phyloP scores from a whole-genome alignment of 139 green algal genomes.

The Chlorella sp. region DNA sequence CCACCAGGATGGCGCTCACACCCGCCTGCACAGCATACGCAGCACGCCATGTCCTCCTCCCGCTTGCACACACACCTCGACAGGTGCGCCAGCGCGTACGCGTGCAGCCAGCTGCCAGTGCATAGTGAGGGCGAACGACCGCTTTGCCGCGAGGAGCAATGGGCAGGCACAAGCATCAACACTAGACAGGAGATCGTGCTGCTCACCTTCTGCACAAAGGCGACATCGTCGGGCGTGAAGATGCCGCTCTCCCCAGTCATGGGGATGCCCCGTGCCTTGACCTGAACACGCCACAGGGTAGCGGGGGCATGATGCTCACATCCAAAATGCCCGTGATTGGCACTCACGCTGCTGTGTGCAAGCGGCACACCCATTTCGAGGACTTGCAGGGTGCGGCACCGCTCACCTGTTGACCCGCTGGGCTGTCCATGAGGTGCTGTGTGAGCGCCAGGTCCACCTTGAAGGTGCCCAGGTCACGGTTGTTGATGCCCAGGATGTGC shows the following conservation, averaged over 20 bases:
- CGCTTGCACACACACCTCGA: too few species aligned
- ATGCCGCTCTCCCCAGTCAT: slow-evolving; percentile 96
- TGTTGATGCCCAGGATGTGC: slow-evolving; percentile 97
- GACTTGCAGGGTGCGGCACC: too few species aligned
- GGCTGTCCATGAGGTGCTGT: slow-evolving; percentile 71
- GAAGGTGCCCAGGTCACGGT: slow-evolving; percentile 94
- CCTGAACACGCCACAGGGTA: slow-evolving; percentile 23
- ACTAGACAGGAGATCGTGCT: not conserved
- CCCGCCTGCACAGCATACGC: slow-evolving; percentile 49
- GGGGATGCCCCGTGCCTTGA: slow-evolving; percentile 66
- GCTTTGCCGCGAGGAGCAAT: not conserved
- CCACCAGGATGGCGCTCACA: slow-evolving; percentile 87
- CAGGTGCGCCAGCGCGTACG: too few species aligned
- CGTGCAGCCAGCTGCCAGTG: too few species aligned
- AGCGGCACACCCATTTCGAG: too few species aligned
- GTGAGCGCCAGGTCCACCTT: slow-evolving; percentile 89
- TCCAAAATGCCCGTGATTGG: not conserved
- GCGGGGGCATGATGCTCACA: not conserved
- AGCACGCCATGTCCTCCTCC: too few species aligned
- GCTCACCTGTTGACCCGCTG: slow-evolving; percentile 64
- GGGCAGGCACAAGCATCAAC: not conserved
- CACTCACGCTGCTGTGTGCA: too few species aligned
- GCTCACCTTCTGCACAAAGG: slow-evolving; percentile 62
- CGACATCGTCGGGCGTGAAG: slow-evolving; percentile 92
- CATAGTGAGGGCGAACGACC: too few species aligned